Evolutionary conservation across 257 asterid species (phyloP), one percentile per base, ranked within the genome.

Genomic region (Solanum pennellii): DNA sequence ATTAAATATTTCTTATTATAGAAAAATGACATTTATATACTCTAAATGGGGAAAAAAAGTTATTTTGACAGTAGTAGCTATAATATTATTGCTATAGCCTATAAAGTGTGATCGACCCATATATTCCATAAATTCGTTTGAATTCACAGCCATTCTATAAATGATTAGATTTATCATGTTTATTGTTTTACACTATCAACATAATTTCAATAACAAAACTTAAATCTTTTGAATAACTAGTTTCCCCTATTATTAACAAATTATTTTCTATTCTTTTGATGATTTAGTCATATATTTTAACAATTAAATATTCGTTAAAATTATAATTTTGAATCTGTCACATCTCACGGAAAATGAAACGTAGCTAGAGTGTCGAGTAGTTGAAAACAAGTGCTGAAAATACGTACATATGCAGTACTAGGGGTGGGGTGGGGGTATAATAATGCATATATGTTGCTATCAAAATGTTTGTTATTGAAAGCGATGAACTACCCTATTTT

Each of bases 401-500:
- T 79, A 25, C 33, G 41, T 25, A 79, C n/a, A 3, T 4, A 37
- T 56, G 66, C 66, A 56, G 20, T 3, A 16, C 21, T 41, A 27
- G 35, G 9, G 66, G 66, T 1, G 12, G 15, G 73, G 44, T 31
- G 20, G 33, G 21, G 15, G 23, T 37, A 65, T 49, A 33, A 68
- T 66, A 33, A 66, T 69, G 68, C 66, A 47, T 29, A 27, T 23
- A 35, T 59, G 75, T 74, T 52, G 73, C 88, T 56, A 56, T 75
- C 85, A 86, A 56, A 59, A 23, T 73, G 73, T 65, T 56, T 74
- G 65, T 86, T 44, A 86, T 86, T 86, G 85, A 86, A 35, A 86
- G 84, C 59, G 60, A 86, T 86, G 73, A 86, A 74, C 77, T 37
- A 75, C 88, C 88, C 85, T 73, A 49, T 11, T 35, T 75, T 86